A percentile compares a stretch with the other conserved stretches of the same genome.
Evolutionary conservation across 805 yeast species (phyloP).

Genomic region (Cyberlindnera mississippiensis): DNA sequence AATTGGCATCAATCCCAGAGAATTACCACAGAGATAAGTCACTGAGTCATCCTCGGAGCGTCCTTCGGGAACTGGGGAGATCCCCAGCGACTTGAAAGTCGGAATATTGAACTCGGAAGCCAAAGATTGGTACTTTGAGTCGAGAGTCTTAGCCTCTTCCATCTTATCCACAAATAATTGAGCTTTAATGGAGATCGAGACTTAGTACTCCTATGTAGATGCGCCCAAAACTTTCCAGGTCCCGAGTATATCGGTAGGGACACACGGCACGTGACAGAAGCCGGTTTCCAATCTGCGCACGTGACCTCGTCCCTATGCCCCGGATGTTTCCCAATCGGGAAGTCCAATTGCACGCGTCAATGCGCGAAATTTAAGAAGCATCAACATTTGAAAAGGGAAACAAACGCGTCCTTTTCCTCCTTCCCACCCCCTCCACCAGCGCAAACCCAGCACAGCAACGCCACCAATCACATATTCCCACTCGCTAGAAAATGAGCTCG

Average conservation of each 20-base stretch:
- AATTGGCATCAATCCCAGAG: constrained; percentile 87
- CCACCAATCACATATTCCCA: too few species aligned
- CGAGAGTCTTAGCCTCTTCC: constrained; percentile 13
- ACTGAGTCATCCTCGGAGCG: constrained; percentile 24
- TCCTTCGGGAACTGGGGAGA: constrained; percentile 4
- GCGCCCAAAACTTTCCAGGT: too few species aligned
- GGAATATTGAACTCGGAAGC: constrained; percentile 58
- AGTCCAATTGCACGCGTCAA: constrained; percentile 27
- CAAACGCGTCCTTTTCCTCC: too few species aligned
- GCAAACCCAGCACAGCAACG: too few species aligned
- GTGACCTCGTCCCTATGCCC: too few species aligned
- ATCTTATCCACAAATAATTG: too few species aligned
- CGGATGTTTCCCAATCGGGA: constrained; percentile 12
- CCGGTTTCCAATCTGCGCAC: too few species aligned
- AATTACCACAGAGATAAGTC: constrained; percentile 84
- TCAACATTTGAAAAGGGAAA: neutral
- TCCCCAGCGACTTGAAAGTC: constrained; percentile 58
- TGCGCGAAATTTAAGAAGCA: constrained; percentile 2
- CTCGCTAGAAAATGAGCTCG: constrained; percentile 21
- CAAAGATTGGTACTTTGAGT: constrained; percentile 30
- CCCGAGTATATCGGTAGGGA: too few species aligned
- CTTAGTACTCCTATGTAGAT: too few species aligned
- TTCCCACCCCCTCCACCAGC: too few species aligned
- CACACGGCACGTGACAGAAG: too few species aligned
- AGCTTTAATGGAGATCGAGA: too few species aligned